These are phyloP conservation scores for Penicillium sp. DNA, from an alignment of 2,329 filamentous ascomycete species.

Conservation along the genomic window DNA sequence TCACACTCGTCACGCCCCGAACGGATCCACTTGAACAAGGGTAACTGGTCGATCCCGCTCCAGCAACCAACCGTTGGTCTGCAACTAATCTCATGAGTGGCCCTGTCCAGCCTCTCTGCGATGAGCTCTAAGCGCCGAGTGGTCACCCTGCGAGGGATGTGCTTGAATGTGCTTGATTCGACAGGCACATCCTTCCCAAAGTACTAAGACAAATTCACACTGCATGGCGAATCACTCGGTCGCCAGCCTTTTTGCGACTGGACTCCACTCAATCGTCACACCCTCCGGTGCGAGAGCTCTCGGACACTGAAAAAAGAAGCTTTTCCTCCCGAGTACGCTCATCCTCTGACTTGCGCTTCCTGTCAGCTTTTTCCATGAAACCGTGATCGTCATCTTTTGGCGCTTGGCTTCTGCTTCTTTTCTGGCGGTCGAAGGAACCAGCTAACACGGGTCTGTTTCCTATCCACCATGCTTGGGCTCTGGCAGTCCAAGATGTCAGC, in stretches of 20 bases:
- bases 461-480: constrained; percentile 23
- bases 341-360: neutral
- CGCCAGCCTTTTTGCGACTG: neutral
- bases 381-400: constrained; percentile 12
- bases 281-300: constrained; percentile 3
- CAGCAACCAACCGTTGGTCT: constrained; percentile 9
- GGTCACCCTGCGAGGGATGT: constrained; percentile 4
- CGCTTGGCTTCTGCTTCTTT: constrained; percentile 9
- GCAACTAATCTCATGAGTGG: neutral
- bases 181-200: constrained; percentile 6
- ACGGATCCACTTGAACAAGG: constrained; percentile 9
- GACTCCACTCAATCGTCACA: constrained; percentile 16
- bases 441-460: constrained; percentile 5
- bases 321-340: constrained; percentile 15
- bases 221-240: neutral
- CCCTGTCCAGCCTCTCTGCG: constrained; percentile 14
- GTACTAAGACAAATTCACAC: constrained; percentile 7
- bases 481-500: constrained; percentile 19
- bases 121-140: constrained; percentile 24
- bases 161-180: constrained; percentile 20
- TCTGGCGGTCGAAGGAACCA: constrained; percentile 5
- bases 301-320: constrained; percentile 26
- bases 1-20: constrained; percentile 22
- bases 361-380: constrained; percentile 16
- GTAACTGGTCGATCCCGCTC: constrained; percentile 5